A percentile compares a stretch with the other conserved stretches of the same genome.
Evolutionary conservation across 2,329 filamentous ascomycete species (phyloP).

Genomic region (Hypoxylon sp.): DNA sequence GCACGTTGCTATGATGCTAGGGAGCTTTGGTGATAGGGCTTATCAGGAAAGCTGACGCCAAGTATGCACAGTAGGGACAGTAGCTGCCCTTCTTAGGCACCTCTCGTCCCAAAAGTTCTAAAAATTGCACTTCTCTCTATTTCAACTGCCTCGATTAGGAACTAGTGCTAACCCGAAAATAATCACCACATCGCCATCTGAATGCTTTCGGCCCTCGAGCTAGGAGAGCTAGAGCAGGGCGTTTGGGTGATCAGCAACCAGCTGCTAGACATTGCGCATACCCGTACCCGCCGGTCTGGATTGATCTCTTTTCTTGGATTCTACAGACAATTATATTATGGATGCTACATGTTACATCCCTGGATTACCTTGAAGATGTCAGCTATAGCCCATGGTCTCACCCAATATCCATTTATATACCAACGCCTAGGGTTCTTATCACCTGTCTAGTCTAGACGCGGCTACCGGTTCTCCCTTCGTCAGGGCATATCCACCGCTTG

Average conservation of each 20-base stretch:
- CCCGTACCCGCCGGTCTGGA: slow-evolving; percentile 33
- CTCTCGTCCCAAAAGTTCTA: slow-evolving; percentile 1
- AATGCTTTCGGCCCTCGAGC: slow-evolving; percentile 3
- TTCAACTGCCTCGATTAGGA: background rate
- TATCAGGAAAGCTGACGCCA: slow-evolving; percentile 23
- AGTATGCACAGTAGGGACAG: background rate
- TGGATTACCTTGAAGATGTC: slow-evolving; percentile 2
- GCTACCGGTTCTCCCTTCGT: background rate
- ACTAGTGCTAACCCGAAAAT: slow-evolving; percentile 1
- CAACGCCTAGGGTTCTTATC: background rate
- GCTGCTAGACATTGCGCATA: slow-evolving; percentile 20
- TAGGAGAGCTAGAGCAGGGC: slow-evolving; percentile 11
- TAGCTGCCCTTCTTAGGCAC: background rate
- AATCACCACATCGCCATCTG: slow-evolving; percentile 20
- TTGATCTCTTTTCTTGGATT: slow-evolving; percentile 30
- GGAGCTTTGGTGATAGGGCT: slow-evolving; percentile 11
- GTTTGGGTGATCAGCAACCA: slow-evolving; percentile 16
- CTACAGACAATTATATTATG: slow-evolving; percentile 8
- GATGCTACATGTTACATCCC: slow-evolving; percentile 11
- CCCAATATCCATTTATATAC: slow-evolving; percentile 17
- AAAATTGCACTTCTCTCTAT: slow-evolving; percentile 1
- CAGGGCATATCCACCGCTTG: slow-evolving; percentile 7
- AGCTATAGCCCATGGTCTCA: slow-evolving; percentile 27
- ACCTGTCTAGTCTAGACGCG: background rate
- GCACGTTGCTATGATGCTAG: background rate